These are phyloP conservation scores for Piper longum DNA, from an alignment of 164 flowering plant species.

Conservation along the genomic window DNA sequence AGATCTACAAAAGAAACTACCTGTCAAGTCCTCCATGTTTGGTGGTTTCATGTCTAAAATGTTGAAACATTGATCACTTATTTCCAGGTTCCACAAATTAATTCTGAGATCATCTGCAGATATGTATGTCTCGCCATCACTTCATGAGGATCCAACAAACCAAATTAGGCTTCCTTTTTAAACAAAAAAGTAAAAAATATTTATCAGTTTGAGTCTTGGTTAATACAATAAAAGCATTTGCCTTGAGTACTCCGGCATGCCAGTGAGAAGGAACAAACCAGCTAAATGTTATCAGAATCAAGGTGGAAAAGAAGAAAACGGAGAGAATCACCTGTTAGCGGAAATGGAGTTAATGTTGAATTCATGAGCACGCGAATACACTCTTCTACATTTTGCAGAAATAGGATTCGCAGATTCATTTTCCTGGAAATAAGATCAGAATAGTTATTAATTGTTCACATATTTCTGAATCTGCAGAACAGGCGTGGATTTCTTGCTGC, in stretches of 20 bases:
- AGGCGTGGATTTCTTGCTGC: too few species aligned
- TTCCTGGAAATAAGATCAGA: conserved; percentile 20
- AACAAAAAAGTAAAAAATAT: neutral
- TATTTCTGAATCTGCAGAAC: neutral
- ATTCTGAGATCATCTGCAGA: conserved; percentile 84
- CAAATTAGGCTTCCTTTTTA: neutral
- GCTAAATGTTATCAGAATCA: neutral
- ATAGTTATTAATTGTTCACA: neutral
- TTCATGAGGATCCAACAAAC: neutral
- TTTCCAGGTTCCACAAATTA: conserved; percentile 83
- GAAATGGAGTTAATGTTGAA: conserved; percentile 76
- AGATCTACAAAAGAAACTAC: conserved; percentile 14
- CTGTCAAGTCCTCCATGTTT: conserved; percentile 80
- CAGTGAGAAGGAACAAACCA: neutral
- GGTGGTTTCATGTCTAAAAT: conserved; percentile 77
- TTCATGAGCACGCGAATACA: conserved; percentile 83
- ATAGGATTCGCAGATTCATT: conserved; percentile 23
- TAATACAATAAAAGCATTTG: neutral
- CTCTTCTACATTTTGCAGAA: conserved; percentile 52
- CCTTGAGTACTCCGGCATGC: neutral
- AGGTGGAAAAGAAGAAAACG: neutral
- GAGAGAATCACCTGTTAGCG: conserved; percentile 39
- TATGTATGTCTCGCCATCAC: conserved; percentile 63
- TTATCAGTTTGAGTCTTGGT: neutral
- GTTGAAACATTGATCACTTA: conserved; percentile 69